Evolutionary conservation across 2,329 filamentous ascomycete genomes (phyloP).

Genomic region (Emydomyces testavorans): DNA sequence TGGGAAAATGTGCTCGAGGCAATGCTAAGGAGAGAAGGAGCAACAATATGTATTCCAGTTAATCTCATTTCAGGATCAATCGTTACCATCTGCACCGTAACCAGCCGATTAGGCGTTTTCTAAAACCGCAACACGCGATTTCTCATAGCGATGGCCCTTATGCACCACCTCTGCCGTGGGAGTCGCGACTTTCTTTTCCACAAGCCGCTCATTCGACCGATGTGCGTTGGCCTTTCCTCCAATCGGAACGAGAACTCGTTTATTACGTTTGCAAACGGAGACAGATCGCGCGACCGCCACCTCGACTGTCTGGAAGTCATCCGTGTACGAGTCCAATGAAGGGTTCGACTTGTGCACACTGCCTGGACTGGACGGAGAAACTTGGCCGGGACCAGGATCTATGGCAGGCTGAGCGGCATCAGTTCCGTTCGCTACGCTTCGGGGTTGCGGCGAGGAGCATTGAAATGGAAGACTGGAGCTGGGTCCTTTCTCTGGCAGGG

Average conservation of each 20-base stretch:
- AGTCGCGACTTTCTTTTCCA: slow-evolving; percentile 19
- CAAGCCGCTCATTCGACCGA: slow-evolving; percentile 22
- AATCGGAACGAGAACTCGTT: slow-evolving; percentile 30
- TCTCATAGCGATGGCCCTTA: slow-evolving; percentile 18
- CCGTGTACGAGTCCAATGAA: slow-evolving; percentile 11
- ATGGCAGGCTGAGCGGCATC: background rate
- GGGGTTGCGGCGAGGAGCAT: background rate
- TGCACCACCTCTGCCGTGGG: slow-evolving; percentile 24
- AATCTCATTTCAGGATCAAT: background rate
- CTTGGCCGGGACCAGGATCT: too few relatives aligned
- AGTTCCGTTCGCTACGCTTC: background rate
- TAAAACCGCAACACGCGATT: slow-evolving; percentile 16
- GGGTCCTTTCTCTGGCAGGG: background rate
- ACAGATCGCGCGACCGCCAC: slow-evolving; percentile 32
- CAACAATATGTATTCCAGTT: too few relatives aligned
- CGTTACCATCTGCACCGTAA: background rate
- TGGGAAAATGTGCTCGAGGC: too few relatives aligned
- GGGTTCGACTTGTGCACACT: slow-evolving; percentile 10
- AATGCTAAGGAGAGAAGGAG: too few relatives aligned
- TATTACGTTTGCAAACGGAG: slow-evolving; percentile 28
- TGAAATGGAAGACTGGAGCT: slow-evolving; percentile 1
- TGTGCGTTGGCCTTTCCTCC: slow-evolving; percentile 18
- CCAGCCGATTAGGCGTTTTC: slow-evolving; percentile 13
- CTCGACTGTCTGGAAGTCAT: slow-evolving; percentile 21
- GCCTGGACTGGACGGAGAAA: background rate